phyloP scores from a whole-genome alignment of 2,329 filamentous ascomycete species.

The Colletotrichum gloeosporioides region DNA sequence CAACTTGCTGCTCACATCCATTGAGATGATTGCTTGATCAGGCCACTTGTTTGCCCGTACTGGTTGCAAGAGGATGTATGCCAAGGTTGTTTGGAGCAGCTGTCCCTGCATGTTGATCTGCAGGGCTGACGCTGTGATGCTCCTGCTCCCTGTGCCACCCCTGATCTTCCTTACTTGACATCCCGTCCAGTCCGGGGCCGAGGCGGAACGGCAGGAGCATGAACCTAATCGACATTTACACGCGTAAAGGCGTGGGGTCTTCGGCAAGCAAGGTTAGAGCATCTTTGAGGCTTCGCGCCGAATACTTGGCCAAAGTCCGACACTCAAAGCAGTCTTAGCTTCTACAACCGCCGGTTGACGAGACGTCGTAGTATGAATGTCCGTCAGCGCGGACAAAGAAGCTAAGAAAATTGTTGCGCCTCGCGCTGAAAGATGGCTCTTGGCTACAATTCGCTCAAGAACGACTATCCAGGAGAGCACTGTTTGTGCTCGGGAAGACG shows the following conservation, averaged over 20 bases:
- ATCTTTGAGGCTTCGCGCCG: not conserved
- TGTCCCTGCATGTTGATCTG: not conserved
- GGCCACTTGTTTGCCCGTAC: not conserved
- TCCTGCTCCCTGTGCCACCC: not conserved
- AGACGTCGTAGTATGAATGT: not conserved
- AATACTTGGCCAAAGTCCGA: not conserved
- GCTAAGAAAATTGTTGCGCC: not conserved
- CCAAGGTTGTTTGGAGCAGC: not conserved
- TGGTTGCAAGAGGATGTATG: not conserved
- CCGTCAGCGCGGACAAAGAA: slow-evolving; percentile 1
- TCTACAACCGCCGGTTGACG: not conserved
- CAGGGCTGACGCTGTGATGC: not conserved
- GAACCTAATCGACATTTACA: not conserved
- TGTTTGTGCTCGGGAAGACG: not conserved
- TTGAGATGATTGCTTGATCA: not conserved
- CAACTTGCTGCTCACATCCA: not conserved
- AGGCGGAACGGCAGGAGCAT: not conserved
- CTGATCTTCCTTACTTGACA: not conserved
- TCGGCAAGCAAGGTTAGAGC: not conserved
- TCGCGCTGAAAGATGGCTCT: not conserved
- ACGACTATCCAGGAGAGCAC: not conserved
- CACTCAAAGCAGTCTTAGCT: not conserved
- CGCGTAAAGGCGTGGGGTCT: not conserved
- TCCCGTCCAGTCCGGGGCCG: not conserved
- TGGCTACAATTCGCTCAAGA: not conserved